Base-by-base conservation (phyloP, 2,329 filamentous ascomycete genomes). In the Alternaria dauci region DNA sequence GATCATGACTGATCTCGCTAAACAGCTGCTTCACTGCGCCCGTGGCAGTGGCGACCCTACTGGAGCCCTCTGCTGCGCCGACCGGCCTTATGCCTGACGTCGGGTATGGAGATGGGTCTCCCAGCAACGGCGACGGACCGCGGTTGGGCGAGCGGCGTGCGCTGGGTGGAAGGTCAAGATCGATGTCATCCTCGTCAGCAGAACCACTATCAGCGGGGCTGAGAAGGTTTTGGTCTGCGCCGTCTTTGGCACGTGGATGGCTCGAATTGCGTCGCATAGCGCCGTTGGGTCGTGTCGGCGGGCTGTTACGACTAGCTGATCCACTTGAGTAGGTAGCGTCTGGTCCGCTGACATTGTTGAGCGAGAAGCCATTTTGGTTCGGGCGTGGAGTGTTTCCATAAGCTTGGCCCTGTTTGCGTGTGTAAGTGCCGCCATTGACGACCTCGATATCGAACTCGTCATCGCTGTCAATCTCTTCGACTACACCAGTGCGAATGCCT, bases 361-460 rank as follows among this genome's bases (percentile, higher is more conserved):
- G 76, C 5, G 82, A 85, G 55, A 86, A 88, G 42, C 87, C 86
- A 69, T 89, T 81, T 12, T 71, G 71, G 41, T 65, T 69, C 3
- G 70, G 83, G 55, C 89, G 88, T 16, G 93, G 92, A 5, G 83
- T 90, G 73, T 93, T 93, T 23, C 93, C 94, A 56, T 96, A 88
- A 14, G 86, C 92, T 25, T 85, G 87, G 52, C 91, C 91, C 36
- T 90, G 87, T 66, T 92, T 91, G 76, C 96, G 95, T 70, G 91
- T 89, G 71, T 94, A 96, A 8, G 91, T 88, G 18, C 87, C 87
- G 52, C 91, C 88, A 12, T 84, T 84, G 20, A 84, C 80, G 12
- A 83, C 80, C 77, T 97, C 95, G 63, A 97, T 99, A 76, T 99
- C 95, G 72, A 99, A 99, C 78, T 99, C 95, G 75, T 99, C 95